phyloP scores from a whole-genome alignment of 768 basidiomycete genomes.

The Erythrobasidium yunnanense region DNA sequence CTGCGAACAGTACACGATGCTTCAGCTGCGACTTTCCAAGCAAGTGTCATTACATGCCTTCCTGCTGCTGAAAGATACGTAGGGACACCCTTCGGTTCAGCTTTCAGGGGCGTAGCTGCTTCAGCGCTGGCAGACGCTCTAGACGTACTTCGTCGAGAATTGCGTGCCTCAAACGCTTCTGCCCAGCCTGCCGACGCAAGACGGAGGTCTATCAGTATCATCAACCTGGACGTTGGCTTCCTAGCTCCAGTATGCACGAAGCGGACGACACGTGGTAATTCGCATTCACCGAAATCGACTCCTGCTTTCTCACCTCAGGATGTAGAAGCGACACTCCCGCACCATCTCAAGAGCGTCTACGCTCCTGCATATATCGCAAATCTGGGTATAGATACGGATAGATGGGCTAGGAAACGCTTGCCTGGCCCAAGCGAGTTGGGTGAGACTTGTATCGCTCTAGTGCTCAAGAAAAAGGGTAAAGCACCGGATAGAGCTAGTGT shows the following conservation, averaged over 20 bases:
- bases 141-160: slow-evolving; percentile 15
- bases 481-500: not conserved
- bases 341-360: slow-evolving; percentile 2
- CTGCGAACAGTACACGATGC: slow-evolving; percentile 20
- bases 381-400: not conserved
- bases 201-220: slow-evolving; percentile 2
- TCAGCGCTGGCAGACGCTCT: not conserved
- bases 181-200: not conserved
- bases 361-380: slow-evolving; percentile 3
- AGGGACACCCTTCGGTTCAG: not conserved
- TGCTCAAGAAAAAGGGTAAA: not conserved
- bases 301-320: not conserved
- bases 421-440: not conserved
- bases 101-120: not conserved
- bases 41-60: slow-evolving; percentile 18
- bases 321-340: not conserved
- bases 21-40: not conserved
- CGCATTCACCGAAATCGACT: not conserved
- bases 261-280: not conserved
- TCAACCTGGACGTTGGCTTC: slow-evolving; percentile 25
- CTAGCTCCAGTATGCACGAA: slow-evolving; percentile 3
- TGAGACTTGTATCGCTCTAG: not conserved
- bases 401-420: not conserved
- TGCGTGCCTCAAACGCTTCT: not conserved
- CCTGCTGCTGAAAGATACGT: slow-evolving; percentile 6